Evolutionary conservation across 352 stramenopile genomes (phyloP).

Genomic region (Peronospora tabacina): DNA sequence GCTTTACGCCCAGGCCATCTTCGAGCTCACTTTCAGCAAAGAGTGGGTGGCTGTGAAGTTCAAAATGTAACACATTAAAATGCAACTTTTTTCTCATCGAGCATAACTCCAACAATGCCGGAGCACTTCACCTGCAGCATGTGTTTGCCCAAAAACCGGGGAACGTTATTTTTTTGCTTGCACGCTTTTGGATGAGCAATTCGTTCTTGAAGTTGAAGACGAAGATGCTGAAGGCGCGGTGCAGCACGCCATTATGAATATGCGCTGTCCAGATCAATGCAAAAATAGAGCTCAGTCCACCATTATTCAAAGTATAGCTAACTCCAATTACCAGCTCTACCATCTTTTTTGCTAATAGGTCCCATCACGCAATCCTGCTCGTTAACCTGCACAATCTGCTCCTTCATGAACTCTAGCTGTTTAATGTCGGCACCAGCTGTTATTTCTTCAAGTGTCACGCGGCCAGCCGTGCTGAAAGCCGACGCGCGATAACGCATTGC

Average conservation of each 20-base stretch:
- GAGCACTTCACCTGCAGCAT: slow-evolving; percentile 85
- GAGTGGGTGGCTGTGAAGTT: slow-evolving; percentile 86
- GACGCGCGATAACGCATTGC: slow-evolving; percentile 10
- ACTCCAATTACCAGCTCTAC: slow-evolving; percentile 13
- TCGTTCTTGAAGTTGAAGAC: slow-evolving; percentile 84
- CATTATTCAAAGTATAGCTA: background rate
- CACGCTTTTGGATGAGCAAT: slow-evolving; percentile 87
- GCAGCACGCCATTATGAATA: slow-evolving; percentile 66
- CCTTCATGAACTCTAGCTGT: slow-evolving; percentile 87
- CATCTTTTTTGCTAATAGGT: slow-evolving; percentile 84
- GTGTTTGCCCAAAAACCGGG: slow-evolving; percentile 99
- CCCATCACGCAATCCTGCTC: slow-evolving; percentile 73
- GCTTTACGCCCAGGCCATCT: slow-evolving; percentile 78
- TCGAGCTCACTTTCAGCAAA: slow-evolving; percentile 87
- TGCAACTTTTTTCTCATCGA: background rate
- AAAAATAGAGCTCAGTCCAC: slow-evolving; percentile 11
- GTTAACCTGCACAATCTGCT: slow-evolving; percentile 87
- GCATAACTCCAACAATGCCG: slow-evolving; percentile 1
- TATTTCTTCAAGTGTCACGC: slow-evolving; percentile 53
- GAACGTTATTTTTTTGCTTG: slow-evolving; percentile 98
- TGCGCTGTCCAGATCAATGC: slow-evolving; percentile 35
- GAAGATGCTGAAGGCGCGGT: slow-evolving; percentile 84
- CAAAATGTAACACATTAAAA: slow-evolving; percentile 2
- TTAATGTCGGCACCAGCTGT: slow-evolving; percentile 58
- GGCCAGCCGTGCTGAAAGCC: slow-evolving; percentile 17